Evolutionary conservation across 176 grass and related monocot species (phyloP).

Genomic region (Lolium multiflorum): DNA sequence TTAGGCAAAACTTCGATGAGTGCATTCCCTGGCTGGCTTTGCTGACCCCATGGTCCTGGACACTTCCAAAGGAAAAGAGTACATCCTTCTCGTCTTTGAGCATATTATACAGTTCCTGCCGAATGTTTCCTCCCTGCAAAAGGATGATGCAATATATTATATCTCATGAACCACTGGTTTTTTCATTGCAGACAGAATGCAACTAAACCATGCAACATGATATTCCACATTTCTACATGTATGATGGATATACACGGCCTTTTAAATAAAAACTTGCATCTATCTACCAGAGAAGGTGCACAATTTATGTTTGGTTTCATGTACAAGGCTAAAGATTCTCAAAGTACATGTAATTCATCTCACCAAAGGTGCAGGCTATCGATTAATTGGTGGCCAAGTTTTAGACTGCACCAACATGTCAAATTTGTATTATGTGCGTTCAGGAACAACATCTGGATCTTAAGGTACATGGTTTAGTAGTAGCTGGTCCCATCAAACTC

Average conservation of each 20-base stretch:
- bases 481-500: not conserved
- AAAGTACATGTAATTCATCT: not conserved
- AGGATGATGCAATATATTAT: conserved; percentile 36
- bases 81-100: conserved; percentile 81
- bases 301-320: not conserved
- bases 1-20: conserved; percentile 85
- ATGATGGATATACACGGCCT: not conserved
- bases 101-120: conserved; percentile 81
- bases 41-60: conserved; percentile 81
- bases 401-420: not conserved
- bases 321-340: not conserved
- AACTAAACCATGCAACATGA: not conserved
- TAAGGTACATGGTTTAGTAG: not conserved
- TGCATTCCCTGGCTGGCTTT: conserved; percentile 84
- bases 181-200: not conserved
- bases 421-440: not conserved
- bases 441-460: not conserved
- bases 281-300: conserved; percentile 6
- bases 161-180: not conserved
- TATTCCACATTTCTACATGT: not conserved
- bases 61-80: conserved; percentile 76
- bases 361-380: not conserved
- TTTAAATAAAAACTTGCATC: not conserved
- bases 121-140: conserved; percentile 78
- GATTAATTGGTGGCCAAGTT: not conserved